These are phyloP conservation scores for Phytophthora lateralis DNA, from an alignment of 352 stramenopile genomes.

Conservation along the genomic window DNA sequence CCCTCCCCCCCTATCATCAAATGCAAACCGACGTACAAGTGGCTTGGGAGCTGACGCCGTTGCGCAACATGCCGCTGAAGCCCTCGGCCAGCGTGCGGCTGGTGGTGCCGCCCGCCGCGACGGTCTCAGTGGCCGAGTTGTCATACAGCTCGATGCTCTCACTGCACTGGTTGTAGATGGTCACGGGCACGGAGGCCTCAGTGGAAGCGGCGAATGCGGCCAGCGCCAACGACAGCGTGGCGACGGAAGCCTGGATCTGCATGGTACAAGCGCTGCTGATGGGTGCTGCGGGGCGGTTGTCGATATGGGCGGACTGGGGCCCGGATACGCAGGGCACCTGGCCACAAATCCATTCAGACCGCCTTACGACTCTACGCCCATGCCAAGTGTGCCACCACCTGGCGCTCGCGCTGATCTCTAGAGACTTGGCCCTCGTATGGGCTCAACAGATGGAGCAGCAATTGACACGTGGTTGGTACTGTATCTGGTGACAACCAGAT, in stretches of 20 bases:
- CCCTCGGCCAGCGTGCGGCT: conserved; percentile 40
- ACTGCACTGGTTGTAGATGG: conserved; percentile 59
- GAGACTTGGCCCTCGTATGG: no score
- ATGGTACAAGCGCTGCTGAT: conserved; percentile 25
- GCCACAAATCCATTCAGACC: conserved; percentile 27
- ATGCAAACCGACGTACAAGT: conserved; percentile 30
- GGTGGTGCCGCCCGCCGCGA: conserved; percentile 44
- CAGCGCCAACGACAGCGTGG: conserved; percentile 26
- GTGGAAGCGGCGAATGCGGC: conserved; percentile 20
- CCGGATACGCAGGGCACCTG: conserved; percentile 16
- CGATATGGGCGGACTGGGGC: conserved; percentile 27
- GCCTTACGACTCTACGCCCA: conserved; percentile 25
- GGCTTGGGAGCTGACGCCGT: conserved; percentile 48
- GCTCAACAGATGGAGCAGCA: conserved; percentile 2
- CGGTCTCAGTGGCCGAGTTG: conserved; percentile 48
- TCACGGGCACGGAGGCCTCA: conserved; percentile 41
- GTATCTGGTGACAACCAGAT: no score
- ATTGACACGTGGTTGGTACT: background rate
- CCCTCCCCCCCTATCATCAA: background rate
- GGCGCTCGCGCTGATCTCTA: background rate
- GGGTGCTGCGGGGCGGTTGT: conserved; percentile 23
- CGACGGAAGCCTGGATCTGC: conserved; percentile 27
- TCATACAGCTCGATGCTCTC: conserved; percentile 60
- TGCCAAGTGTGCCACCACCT: conserved; percentile 17
- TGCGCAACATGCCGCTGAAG: conserved; percentile 69